Conservation (phyloP, 2,329 filamentous ascomycete species). For the Verticillium dahliae region DNA sequence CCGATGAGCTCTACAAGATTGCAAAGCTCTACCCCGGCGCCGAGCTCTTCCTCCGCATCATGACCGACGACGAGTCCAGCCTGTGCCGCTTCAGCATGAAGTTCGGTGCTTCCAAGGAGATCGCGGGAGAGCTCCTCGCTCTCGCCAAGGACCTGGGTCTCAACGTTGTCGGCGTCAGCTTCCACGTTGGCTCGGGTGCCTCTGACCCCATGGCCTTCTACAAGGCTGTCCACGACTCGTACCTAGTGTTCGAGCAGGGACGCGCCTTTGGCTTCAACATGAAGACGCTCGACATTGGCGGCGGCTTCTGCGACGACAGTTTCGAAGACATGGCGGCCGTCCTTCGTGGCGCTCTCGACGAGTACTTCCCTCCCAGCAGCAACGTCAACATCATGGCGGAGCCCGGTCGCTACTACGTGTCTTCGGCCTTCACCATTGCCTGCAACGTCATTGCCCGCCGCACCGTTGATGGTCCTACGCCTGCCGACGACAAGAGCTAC, state of each 20-base stretch:
- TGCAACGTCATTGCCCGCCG: constrained; percentile 95
- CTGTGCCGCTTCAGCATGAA: constrained; percentile 95
- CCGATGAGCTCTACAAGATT: constrained; percentile 96
- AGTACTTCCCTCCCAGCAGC: constrained; percentile 70
- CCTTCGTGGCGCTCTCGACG: constrained; percentile 72
- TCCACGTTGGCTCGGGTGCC: constrained; percentile 95
- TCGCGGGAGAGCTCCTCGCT: constrained; percentile 67
- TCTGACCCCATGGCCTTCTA: constrained; percentile 88
- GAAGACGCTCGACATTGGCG: constrained; percentile 87
- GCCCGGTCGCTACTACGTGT: constrained; percentile 93
- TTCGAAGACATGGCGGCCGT: constrained; percentile 87
- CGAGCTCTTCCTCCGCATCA: constrained; percentile 88
- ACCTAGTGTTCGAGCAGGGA: constrained; percentile 82
- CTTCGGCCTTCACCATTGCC: constrained; percentile 86
- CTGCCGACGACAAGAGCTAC: constrained; percentile 65
- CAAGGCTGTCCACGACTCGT: constrained; percentile 85
- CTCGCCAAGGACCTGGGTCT: constrained; percentile 77
- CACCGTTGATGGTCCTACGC: constrained; percentile 67
- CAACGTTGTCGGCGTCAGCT: constrained; percentile 92
- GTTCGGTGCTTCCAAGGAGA: constrained; percentile 87
- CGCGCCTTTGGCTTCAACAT: constrained; percentile 69
- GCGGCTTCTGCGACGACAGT: constrained; percentile 83
- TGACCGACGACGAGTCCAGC: constrained; percentile 92
- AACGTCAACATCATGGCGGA: constrained; percentile 86
- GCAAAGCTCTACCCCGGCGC: constrained; percentile 85